Base-by-base conservation (phyloP, 139 green algal genomes). In the Diplosphaera chodatii region DNA sequence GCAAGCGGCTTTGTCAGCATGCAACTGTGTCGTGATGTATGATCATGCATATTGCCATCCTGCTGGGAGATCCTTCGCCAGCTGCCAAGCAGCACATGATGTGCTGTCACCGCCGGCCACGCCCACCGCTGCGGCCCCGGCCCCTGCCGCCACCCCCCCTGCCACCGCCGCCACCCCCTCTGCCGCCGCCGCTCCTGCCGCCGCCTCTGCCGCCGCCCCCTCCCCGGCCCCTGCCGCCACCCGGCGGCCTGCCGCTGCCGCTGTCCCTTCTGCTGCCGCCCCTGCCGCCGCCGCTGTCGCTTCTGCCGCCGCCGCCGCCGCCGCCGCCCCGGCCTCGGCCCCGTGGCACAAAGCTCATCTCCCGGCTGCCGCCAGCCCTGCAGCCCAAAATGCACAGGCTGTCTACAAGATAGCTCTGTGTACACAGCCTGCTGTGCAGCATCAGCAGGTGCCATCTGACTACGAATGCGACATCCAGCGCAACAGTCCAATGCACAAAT, bases 271-370 rank as follows among this genome's bases (percentile, higher is more conserved):
- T 34, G 1, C 22, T 13, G 23, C 71, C 64, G 15, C 70, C 25
- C 32, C 56, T 33, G 34, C 63, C 34, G 0, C 25, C 10, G 18
- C 68, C 65, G 5, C 71, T 6, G 62, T 64, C 22, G 21, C 59
- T 32, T 21, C 59, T 65, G 59, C 59, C 27, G 59, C 59, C 27
- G 5, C 59, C 13, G 22, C 71, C 41, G 18, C 76, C 69, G 32
- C 72, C 41, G 0, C 69, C 33, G 0, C 76, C 73, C 22, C 71
- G 37, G 22, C 78, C 78, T 23, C 77, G 40, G 0, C 75, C 30
- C 16, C 48, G 8, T 1, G 89, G 89, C 15, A 71, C 67, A 75
- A 92, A 95, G 0, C 69, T 76, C 5, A 94, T 67, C 76, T 94
- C 87, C 41, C 81, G 77, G 73, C 77, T 88, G 40, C 88, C 87